phyloP scores from a whole-genome alignment of 2,329 filamentous ascomycete genomes.

The Domatiomyces catenatus region DNA sequence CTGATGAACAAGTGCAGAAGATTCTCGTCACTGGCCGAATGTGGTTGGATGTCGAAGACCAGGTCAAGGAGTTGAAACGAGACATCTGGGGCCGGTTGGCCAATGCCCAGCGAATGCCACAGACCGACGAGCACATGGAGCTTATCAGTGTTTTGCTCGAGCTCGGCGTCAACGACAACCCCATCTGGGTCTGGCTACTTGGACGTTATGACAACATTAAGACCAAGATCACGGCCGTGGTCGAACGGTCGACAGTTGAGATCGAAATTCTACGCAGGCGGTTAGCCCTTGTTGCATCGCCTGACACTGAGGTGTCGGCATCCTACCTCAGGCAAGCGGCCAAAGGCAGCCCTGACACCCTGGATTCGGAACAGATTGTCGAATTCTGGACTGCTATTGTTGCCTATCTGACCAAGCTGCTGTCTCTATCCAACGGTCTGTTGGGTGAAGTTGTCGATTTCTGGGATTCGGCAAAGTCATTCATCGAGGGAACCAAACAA shows the following conservation, averaged over 20 bases:
- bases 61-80: conserved; percentile 73
- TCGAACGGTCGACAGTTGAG: conserved; percentile 77
- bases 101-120: conserved; percentile 44
- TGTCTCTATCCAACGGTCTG: conserved; percentile 61
- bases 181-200: conserved; percentile 89
- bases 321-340: conserved; percentile 60
- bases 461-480: conserved; percentile 81
- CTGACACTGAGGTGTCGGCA: conserved; percentile 52
- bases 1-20: conserved; percentile 68
- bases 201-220: conserved; percentile 83
- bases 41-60: conserved; percentile 86
- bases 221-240: conserved; percentile 61
- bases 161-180: conserved; percentile 85
- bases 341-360: conserved; percentile 49
- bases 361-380: conserved; percentile 68
- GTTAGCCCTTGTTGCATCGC: conserved; percentile 59
- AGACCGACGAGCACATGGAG: conserved; percentile 76
- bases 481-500: conserved; percentile 75
- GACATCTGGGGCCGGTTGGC: conserved; percentile 75
- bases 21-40: conserved; percentile 79
- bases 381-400: conserved; percentile 88
- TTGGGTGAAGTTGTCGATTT: conserved; percentile 84
- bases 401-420: conserved; percentile 54
- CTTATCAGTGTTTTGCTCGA: conserved; percentile 81
- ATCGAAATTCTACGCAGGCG: conserved; percentile 79